A percentile compares a stretch with the other conserved stretches of the same genome.
phyloP scores from a whole-genome alignment of 179 eudicot genomes.

The Kewa caespitosa region DNA sequence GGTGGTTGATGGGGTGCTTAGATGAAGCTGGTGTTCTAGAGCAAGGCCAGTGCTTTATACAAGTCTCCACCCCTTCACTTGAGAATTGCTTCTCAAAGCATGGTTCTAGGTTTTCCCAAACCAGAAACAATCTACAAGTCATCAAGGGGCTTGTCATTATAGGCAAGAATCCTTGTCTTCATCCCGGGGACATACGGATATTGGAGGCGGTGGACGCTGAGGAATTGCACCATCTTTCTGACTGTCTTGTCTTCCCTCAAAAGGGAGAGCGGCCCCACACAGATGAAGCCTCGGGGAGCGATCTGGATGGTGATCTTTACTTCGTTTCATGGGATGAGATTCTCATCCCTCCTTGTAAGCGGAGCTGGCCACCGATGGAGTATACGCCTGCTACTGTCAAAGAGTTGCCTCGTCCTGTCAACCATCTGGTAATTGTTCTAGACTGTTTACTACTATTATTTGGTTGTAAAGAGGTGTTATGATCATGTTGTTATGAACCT shows the following conservation, averaged over 20 bases:
- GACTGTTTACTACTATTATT: neutral
- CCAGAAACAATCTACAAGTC: constrained; percentile 41
- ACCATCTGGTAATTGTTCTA: constrained; percentile 43
- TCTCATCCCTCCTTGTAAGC: constrained; percentile 77
- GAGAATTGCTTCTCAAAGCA: constrained; percentile 71
- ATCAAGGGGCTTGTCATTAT: constrained; percentile 66
- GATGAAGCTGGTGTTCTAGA: constrained; percentile 76
- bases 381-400: constrained; percentile 56
- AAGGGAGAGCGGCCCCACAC: constrained; percentile 88
- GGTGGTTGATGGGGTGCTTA: constrained; percentile 92
- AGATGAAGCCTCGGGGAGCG: constrained; percentile 93
- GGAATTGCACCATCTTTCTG: constrained; percentile 62
- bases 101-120: constrained; percentile 58
- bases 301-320: constrained; percentile 89
- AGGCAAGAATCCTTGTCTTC: constrained; percentile 92
- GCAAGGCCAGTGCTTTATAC: constrained; percentile 84
- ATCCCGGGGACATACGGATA: constrained; percentile 85
- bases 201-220: constrained; percentile 81
- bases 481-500: neutral
- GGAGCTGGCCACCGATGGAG: constrained; percentile 82
- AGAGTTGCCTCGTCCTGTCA: constrained; percentile 46
- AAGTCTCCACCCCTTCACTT: constrained; percentile 66
- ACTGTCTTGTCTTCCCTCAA: constrained; percentile 84
- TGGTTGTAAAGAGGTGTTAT: neutral
- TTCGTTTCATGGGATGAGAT: constrained; percentile 85